Evolutionary conservation across 2,329 filamentous ascomycete genomes (phyloP), one percentile per base, ranked within the genome.

Genomic region (Penicillium sp.): DNA sequence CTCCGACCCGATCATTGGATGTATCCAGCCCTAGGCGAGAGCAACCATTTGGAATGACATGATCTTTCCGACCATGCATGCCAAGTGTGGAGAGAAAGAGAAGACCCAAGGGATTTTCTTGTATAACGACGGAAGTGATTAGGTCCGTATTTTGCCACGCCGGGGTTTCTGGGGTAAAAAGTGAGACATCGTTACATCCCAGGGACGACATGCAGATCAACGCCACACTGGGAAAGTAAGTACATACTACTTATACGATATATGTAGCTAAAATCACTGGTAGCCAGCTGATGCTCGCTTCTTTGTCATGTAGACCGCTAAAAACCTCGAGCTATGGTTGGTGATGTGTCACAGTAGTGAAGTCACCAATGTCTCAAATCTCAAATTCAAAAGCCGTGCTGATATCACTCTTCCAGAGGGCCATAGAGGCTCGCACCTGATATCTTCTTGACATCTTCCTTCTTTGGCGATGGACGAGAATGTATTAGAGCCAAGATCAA

Each of bases 131-230:
- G 21, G 12, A 23, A 37, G 10, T 13, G 37, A 32, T 21, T 18
- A 48, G 23, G 32, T 15, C 34, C 27, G 12, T 23, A 12, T 31
- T 46, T 21, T 45, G 18, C 25, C 38, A 40, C 37, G 34, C 49
- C 38, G 25, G 34, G 16, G 41, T 35, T 50, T 56, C 52, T 47
- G 61, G 48, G 56, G 48, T 50, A 55, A 41, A 40, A n/a, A 25
- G 42, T 60, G 50, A 62, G 60, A 63, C 60, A 64, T 45, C 46
- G 59, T 64, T 65, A 61, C 60, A 66, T 66, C 38, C 21, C 38
- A 50, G 52, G 48, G 50, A 49, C 49, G 4, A 18, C n/a, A 29
- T 48, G 50, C 25, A 47, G 47, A 39, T 47, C 47, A 49, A 49
- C 35, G 51, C 51, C 38, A 49, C 31, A 42, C 31, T 27, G 9